Evolutionary conservation across 371 early-diverging fungal species (phyloP), one percentile per base, ranked within the genome.

Genomic region (Syncephalastrum sp.): DNA sequence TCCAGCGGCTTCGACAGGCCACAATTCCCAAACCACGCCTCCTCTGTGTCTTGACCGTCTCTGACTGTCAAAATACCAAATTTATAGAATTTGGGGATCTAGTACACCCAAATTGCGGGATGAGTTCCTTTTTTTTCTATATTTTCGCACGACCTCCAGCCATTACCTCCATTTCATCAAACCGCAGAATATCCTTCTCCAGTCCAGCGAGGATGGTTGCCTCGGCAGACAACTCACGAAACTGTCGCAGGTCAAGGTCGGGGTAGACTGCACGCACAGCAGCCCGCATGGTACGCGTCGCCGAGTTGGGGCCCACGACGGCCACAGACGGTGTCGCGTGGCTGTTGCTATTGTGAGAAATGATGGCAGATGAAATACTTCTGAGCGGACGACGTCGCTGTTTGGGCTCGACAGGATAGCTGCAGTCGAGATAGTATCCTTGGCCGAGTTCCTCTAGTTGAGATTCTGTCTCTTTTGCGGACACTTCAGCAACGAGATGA

Each of bases 41-140:
- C 89, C 68, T 93, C 93, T 12, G 79, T 82, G 0, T 76, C 69
- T 65, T 93, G 92, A 5, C 85, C 87, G 13, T 79, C 69, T 29
- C 58, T 70, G 1, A 91, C 74, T 50, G 86, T 79, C 21, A 84
- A 69, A 8, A 93, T 79, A 3, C 92, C 93, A 83, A 93, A 92
- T 63, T 93, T 93, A 70, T 91, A 93, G 52, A 72, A 70, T 48
- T 86, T 74, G 19, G 87, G 89, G 25, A 89, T 81, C 74, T 86
- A 53, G 19, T 27, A 79, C 33, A 77, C 42, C 45, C 4, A 29
- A 21, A 27, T 8, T 42, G 19, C 13, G 47, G 19, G 55, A 54
- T 16, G 60, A 33, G 38, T 33, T 19, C 21, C 10, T 23, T 12
- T 15, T 21, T 17, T 16, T 47, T n/a, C n/a, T n/a, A n/a, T n/a